These are phyloP conservation scores for Evansstolkia leycettana DNA, from an alignment of 495 filamentous ascomycete genomes.

Conservation along the genomic window DNA sequence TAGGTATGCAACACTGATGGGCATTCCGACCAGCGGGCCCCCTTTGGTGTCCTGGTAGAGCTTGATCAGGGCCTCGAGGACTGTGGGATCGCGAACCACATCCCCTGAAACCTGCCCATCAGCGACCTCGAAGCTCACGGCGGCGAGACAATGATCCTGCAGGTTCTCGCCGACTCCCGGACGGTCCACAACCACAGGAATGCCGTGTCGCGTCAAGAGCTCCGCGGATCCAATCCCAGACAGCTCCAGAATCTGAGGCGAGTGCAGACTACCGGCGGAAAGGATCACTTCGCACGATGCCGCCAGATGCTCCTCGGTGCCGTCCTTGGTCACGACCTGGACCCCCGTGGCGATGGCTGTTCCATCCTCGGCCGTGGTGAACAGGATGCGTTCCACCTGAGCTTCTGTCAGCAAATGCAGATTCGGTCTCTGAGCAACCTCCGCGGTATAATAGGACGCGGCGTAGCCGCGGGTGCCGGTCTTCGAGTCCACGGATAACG, in stretches of 20 bases:
- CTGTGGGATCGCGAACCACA: slow-evolving; percentile 25
- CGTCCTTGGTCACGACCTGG: slow-evolving; percentile 18
- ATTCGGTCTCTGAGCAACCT: slow-evolving; percentile 10
- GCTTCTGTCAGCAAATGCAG: slow-evolving; percentile 21
- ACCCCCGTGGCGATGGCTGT: slow-evolving; percentile 19
- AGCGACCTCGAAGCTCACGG: slow-evolving; percentile 24
- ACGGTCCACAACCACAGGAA: slow-evolving; percentile 22
- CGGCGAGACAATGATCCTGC: slow-evolving; percentile 23
- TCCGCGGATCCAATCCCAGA: slow-evolving; percentile 38
- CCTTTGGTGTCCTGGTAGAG: slow-evolving; percentile 19
- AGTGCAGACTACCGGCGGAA: slow-evolving; percentile 36
- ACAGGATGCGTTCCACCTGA: slow-evolving; percentile 13
- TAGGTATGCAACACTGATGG: slow-evolving; percentile 28
- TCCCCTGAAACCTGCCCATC: slow-evolving; percentile 26
- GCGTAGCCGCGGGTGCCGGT: too few relatives aligned
- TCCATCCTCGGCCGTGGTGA: slow-evolving; percentile 3
- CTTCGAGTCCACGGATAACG: too few relatives aligned
- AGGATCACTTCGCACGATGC: slow-evolving; percentile 44
- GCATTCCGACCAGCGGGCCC: slow-evolving; percentile 27
- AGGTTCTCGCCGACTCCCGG: slow-evolving; percentile 33
- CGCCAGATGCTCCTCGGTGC: slow-evolving; percentile 25
- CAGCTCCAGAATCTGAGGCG: slow-evolving; percentile 44
- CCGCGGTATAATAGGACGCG: slow-evolving; percentile 20
- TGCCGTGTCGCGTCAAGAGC: slow-evolving; percentile 17
- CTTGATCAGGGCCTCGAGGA: slow-evolving; percentile 20